phyloP scores from a whole-genome alignment of 768 basidiomycete species.

The Lactarius sp. region DNA sequence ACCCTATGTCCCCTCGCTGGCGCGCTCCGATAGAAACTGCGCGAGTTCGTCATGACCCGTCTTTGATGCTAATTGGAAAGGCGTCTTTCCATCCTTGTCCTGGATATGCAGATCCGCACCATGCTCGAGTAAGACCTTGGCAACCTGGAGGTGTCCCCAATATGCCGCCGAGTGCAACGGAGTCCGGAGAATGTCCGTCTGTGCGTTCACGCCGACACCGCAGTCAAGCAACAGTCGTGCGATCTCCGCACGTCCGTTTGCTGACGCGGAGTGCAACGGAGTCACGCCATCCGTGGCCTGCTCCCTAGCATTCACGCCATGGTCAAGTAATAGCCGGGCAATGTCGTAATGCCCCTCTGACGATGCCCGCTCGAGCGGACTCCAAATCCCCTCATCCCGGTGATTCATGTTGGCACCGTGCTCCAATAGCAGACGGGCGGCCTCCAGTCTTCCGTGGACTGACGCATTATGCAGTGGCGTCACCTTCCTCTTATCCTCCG shows the following conservation, averaged over 20 bases:
- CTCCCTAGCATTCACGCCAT: too few relatives aligned
- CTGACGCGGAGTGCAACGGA: too few relatives aligned
- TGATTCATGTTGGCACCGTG: neutral
- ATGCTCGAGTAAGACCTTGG: neutral
- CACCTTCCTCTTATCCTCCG: too few relatives aligned
- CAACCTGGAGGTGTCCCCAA: neutral
- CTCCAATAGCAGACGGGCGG: neutral
- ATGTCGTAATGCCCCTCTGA: neutral
- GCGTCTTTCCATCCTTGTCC: too few relatives aligned
- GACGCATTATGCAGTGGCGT: neutral
- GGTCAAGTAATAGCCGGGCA: neutral
- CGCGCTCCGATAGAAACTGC: too few relatives aligned
- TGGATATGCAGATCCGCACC: neutral
- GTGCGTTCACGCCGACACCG: neutral
- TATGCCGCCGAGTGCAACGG: neutral
- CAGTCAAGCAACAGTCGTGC: too few relatives aligned
- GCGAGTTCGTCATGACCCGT: too few relatives aligned
- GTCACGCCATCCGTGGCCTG: too few relatives aligned
- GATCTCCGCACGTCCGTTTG: accelerated
- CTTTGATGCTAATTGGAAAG: too few relatives aligned
- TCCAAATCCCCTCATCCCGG: neutral
- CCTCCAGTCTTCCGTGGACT: neutral
- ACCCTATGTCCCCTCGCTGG: too few relatives aligned
- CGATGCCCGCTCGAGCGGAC: neutral
- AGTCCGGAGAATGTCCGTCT: neutral